Evolutionary conservation across 306 rosid genomes (phyloP).

Genomic region (Casuarina cunninghamiana): DNA sequence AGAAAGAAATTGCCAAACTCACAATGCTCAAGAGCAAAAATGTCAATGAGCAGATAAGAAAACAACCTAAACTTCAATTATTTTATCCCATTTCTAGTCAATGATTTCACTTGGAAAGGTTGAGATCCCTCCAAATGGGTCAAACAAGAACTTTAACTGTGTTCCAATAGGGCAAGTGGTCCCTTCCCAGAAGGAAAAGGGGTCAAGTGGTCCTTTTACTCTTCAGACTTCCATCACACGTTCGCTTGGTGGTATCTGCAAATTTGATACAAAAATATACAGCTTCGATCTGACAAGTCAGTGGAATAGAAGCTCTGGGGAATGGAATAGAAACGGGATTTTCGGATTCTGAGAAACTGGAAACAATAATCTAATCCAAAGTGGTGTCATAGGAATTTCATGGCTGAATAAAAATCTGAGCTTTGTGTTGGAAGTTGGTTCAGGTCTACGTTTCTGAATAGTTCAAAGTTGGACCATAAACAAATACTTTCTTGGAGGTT

Average conservation of each 20-base stretch:
- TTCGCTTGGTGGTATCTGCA: conserved; percentile 43
- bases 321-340: conserved; percentile 99
- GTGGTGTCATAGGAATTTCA: conserved; percentile 36
- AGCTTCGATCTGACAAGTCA: conserved; percentile 61
- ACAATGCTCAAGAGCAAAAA: background rate
- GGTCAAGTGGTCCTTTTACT: conserved; percentile 51
- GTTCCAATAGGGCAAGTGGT: conserved; percentile 41
- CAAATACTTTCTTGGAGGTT: conserved; percentile 48
- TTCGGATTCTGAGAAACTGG: conserved; percentile 66
- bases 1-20: background rate
- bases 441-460: conserved; percentile 66
- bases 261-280: conserved; percentile 25
- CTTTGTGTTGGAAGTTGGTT: conserved; percentile 64
- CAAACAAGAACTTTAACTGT: conserved; percentile 17
- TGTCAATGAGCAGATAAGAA: background rate
- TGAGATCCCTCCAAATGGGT: conserved; percentile 2
- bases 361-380: conserved; percentile 43
- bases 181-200: conserved; percentile 16
- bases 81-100: background rate
- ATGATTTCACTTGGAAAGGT: background rate
- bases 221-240: conserved; percentile 44
- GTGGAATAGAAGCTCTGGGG: conserved; percentile 99
- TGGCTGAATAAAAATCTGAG: conserved; percentile 31
- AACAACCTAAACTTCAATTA: too few relatives aligned
- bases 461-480: conserved; percentile 41